These are phyloP conservation scores for Leishmania martiniquensis DNA, from an alignment of 208 protist genomes.

Conservation along the genomic window DNA sequence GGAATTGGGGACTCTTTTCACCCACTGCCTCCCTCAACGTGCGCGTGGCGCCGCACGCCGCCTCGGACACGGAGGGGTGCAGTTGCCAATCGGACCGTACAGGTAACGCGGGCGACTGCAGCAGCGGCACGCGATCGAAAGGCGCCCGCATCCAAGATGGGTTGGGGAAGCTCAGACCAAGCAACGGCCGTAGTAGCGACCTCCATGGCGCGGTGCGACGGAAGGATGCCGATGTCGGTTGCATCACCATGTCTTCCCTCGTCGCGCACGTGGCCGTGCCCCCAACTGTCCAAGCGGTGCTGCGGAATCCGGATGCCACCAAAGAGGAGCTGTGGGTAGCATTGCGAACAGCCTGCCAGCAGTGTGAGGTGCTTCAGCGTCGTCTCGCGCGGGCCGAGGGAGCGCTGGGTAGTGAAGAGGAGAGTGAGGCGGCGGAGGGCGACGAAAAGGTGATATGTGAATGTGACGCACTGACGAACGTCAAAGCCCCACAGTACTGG, in stretches of 20 bases:
- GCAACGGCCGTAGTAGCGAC: not conserved
- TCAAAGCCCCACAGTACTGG: not conserved
- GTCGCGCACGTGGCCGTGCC: constrained; percentile 17
- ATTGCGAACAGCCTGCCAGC: constrained; percentile 22
- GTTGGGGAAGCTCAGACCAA: not conserved
- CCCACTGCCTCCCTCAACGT: not conserved
- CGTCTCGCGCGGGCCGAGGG: constrained; percentile 11
- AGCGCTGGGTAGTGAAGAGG: not conserved
- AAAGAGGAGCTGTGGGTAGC: constrained; percentile 28
- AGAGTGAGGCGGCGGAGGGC: not conserved
- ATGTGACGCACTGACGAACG: not conserved
- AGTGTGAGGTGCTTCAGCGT: constrained; percentile 18
- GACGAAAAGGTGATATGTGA: not conserved
- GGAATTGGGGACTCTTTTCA: not conserved
- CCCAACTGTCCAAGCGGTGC: constrained; percentile 17
- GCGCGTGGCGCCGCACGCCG: not conserved
- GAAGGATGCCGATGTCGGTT: not conserved
- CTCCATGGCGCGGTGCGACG: not conserved
- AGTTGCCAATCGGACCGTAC: not conserved
- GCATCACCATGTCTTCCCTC: constrained; percentile 4
- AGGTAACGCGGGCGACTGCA: not conserved
- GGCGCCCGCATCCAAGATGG: not conserved
- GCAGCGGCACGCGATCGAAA: not conserved
- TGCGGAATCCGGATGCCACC: constrained; percentile 21
- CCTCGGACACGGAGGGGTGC: not conserved